Conservation (phyloP, 106 monocot species). For the Gastrodia elata region DNA sequence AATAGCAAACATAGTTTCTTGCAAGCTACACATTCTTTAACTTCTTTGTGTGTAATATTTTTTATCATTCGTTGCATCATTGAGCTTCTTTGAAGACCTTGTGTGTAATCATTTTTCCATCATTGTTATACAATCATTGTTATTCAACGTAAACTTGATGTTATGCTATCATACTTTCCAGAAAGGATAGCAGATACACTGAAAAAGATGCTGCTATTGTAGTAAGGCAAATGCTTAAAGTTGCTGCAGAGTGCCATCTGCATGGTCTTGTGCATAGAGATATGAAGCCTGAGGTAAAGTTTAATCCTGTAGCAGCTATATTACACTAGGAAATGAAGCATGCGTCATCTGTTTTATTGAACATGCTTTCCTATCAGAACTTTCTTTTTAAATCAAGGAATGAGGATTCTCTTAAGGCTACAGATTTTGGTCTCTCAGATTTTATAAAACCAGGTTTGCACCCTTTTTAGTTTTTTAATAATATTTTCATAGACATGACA, state of each 20-base stretch:
- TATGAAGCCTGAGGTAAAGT: constrained; percentile 92
- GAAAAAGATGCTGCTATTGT: constrained; percentile 94
- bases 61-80: no score
- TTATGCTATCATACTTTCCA: no score
- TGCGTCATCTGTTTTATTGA: background rate
- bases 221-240: constrained; percentile 94
- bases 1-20: no score
- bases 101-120: no score
- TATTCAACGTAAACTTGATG: no score
- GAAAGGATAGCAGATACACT: constrained; percentile 85
- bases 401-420: constrained; percentile 85
- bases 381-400: constrained; percentile 89
- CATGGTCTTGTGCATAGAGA: constrained; percentile 95
- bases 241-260: constrained; percentile 88
- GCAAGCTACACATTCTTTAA: no score
- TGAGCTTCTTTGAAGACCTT: no score
- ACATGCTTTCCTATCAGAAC: constrained; percentile 45
- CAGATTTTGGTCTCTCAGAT: constrained; percentile 97
- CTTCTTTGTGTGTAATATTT: no score
- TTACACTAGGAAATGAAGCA: background rate
- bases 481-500: no score
- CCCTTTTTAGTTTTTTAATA: no score
- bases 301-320: background rate
- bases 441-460: constrained; percentile 68
- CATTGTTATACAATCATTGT: no score